These are phyloP conservation scores for Colletotrichum phormii DNA, from an alignment of 2,329 filamentous ascomycete species.

Conservation along the genomic window DNA sequence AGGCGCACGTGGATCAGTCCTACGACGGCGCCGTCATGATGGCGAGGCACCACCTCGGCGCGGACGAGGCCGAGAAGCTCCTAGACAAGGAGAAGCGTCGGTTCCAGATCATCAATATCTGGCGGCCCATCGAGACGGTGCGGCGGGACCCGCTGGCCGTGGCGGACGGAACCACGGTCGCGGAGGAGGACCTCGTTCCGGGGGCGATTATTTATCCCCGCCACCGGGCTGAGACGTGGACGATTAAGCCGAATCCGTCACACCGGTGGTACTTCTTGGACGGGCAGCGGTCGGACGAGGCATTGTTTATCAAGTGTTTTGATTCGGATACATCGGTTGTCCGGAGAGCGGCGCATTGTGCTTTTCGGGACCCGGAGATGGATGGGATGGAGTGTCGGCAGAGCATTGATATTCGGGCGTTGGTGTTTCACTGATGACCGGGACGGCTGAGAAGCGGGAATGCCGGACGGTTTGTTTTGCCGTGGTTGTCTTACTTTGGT, in stretches of 20 bases:
- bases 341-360: slow-evolving; percentile 76
- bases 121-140: slow-evolving; percentile 62
- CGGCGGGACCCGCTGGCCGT: slow-evolving; percentile 55
- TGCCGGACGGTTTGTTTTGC: neutral
- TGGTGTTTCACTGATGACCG: slow-evolving; percentile 73
- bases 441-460: neutral
- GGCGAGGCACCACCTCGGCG: slow-evolving; percentile 36
- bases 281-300: slow-evolving; percentile 63
- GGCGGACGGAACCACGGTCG: slow-evolving; percentile 50
- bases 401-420: slow-evolving; percentile 88
- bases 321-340: slow-evolving; percentile 66
- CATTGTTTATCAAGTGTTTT: slow-evolving; percentile 72
- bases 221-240: slow-evolving; percentile 51
- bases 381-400: slow-evolving; percentile 77
- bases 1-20: slow-evolving; percentile 60
- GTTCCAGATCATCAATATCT: slow-evolving; percentile 47
- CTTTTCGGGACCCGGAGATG: slow-evolving; percentile 82
- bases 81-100: slow-evolving; percentile 13
- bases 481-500: neutral
- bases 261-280: slow-evolving; percentile 67
- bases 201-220: slow-evolving; percentile 50
- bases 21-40: slow-evolving; percentile 42
- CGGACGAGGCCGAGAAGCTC: slow-evolving; percentile 25
- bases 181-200: slow-evolving; percentile 52
- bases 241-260: slow-evolving; percentile 44